These are phyloP conservation scores for Epichloe coenophiala DNA, from an alignment of 2,329 filamentous ascomycete species.

Conservation along the genomic window DNA sequence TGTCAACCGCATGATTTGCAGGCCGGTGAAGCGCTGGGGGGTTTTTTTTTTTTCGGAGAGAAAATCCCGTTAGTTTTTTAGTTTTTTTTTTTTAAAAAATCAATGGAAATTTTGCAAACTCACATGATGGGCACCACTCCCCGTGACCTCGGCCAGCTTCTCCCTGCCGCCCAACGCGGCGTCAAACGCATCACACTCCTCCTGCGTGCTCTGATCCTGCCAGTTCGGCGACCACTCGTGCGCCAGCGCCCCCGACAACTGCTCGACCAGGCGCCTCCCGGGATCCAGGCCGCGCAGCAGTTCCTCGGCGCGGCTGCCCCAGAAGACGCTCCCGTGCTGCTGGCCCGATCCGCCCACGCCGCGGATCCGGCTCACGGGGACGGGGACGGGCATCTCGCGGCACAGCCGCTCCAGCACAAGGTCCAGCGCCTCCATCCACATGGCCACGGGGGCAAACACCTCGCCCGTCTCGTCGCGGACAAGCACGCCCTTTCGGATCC, in stretches of 20 bases:
- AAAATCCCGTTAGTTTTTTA: not conserved
- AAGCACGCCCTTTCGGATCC: constrained; percentile 76
- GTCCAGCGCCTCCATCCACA: constrained; percentile 91
- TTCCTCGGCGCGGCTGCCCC: constrained; percentile 56
- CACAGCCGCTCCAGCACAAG: constrained; percentile 64
- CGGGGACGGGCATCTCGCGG: constrained; percentile 48
- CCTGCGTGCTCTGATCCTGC: constrained; percentile 93
- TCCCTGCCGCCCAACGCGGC: constrained; percentile 50
- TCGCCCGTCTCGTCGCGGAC: constrained; percentile 72
- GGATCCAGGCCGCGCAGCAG: constrained; percentile 49
- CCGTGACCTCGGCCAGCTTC: constrained; percentile 64
- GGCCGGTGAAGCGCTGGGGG: constrained; percentile 78
- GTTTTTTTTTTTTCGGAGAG: too few relatives aligned
- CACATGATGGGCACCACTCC: constrained; percentile 85
- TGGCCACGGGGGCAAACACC: constrained; percentile 81
- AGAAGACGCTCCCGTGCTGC: constrained; percentile 96
- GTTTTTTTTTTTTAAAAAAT: too few relatives aligned
- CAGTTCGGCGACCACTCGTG: constrained; percentile 88
- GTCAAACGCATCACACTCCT: constrained; percentile 84
- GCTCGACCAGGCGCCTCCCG: constrained; percentile 51
- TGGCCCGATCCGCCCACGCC: constrained; percentile 87
- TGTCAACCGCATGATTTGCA: constrained; percentile 83
- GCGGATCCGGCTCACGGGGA: constrained; percentile 63
- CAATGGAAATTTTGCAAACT: constrained; percentile 16
- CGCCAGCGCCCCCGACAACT: constrained; percentile 61